Evolutionary conservation across 441 rosid species (phyloP), one percentile per base, ranked within the genome.

Genomic region (Populus trichocarpa): DNA sequence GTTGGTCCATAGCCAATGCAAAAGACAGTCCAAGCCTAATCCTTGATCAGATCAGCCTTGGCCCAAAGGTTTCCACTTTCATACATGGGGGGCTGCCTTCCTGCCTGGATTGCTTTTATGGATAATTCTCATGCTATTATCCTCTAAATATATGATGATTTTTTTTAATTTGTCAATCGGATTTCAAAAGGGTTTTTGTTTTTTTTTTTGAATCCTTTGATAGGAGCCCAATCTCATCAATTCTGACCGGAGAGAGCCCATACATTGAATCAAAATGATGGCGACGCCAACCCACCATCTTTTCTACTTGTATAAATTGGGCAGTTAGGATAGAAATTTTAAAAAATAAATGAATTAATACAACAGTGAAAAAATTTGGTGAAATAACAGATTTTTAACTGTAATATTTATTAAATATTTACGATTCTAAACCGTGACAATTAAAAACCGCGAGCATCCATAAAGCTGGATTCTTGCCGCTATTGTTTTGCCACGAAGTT

Each of bases 381-480:
- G 46, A 38, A 38, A 38, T 10, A 10, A 2, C 46, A 38, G 13
- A 38, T 38, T 38, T 38, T 38, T 38, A 38, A 38, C 13, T 38
- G 46, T 38, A 10, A 38, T 38, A 38, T 38, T 38, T 38, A 8
- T 38, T 38, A 38, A 38, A 38, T 38, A 38, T 38, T 38, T 38
- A 38, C 0, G 46, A 38, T 38, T 38, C 46, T 38, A 38, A 30
- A 30, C 25, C 25, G 25, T 25, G 25, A 25, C 25, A 25, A 25
- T 25, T 25, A 25, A 25, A 25, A 25, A 25, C 25, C 25, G 25
- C 25, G 25, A 94, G 87, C 99, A 96, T 13, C 99, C 99, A 46
- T 78, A 81, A 64, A 96, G 96, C 82, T 96, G 99, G 82, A 96
- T 77, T 77, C 99, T 88, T 6, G 97, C 88, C 26, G 99, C 97